Evolutionary conservation across 1,139 yeast genomes (phyloP), one percentile per base, ranked within the genome.

Genomic region (Kurtzmaniella quercitrusa): DNA sequence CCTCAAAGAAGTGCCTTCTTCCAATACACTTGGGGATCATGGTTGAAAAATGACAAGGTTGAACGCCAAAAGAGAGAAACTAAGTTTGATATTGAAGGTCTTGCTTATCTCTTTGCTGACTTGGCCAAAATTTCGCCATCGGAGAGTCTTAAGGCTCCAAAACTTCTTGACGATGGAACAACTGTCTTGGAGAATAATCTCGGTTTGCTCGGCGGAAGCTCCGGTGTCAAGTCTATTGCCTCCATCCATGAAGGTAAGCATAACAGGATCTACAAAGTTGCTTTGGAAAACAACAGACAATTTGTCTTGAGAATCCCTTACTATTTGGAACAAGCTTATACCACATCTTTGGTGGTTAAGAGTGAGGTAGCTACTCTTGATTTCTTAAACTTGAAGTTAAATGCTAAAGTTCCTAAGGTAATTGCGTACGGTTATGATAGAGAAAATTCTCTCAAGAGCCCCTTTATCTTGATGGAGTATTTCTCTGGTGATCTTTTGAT

Each of bases 291-390:
- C 41, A 82, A 74, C 6, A 82, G 79, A 50, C 66, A 76, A 11
- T 81, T 85, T 50, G 79, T 88, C 18, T 73, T 93, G 60, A 78
- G 98, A 61, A 78, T 93, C 44, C 98, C 98, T 12, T 93, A 93
- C 60, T 78, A 84, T 39, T 67, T 83, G 45, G 86, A 74, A 43
- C 76, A 86, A 18, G 80, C 78, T 45, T 77, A 74, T 48, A 80
- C 85, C 44, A 77, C 85, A 43, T 68, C 78, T 38, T 72, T 80
- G 49, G 82, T 88, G 50, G 72, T 93, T 56, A 83, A 84, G 60
- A 82, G 93, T 61, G 98, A 93, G 64, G 96, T 84, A 38, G 98
- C 98, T 18, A 91, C 98, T 1, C 71, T 86, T 70, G 97, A 91
- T 61, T 91, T 87, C 60, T 73, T 84, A 43, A 63, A 71, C 41